phyloP scores from a whole-genome alignment of 441 rosid genomes.

The Eutrema salsugineum region DNA sequence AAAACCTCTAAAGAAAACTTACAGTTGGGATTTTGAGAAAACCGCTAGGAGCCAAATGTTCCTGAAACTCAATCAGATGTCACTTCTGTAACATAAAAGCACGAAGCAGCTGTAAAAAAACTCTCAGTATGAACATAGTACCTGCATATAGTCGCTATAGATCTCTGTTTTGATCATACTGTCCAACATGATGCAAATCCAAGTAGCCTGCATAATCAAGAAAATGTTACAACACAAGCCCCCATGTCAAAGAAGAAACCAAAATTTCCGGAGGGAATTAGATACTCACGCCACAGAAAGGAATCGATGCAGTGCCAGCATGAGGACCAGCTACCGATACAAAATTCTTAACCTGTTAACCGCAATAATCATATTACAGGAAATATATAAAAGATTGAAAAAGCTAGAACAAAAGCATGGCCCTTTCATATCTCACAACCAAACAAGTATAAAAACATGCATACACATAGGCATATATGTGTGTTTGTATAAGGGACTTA shows the following conservation, averaged over 20 bases:
- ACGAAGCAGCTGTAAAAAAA: neutral
- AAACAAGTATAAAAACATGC: neutral
- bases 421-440: neutral
- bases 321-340: conserved; percentile 77
- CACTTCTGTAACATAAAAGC: neutral
- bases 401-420: neutral
- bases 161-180: conserved; percentile 51
- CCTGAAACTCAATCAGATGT: conserved; percentile 45
- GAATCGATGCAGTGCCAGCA: conserved; percentile 84
- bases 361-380: neutral
- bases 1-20: conserved; percentile 26
- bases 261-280: neutral
- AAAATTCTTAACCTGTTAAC: conserved; percentile 70
- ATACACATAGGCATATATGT: neutral
- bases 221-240: neutral
- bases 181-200: conserved; percentile 62
- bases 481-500: conserved; percentile 30
- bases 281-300: conserved; percentile 70
- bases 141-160: conserved; percentile 66
- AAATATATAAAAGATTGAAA: neutral
- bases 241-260: neutral
- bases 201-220: conserved; percentile 40
- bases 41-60: conserved; percentile 86
- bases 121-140: neutral
- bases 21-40: conserved; percentile 81